phyloP scores from a whole-genome alignment of 768 basidiomycete species.

The Hygrocybe coccinea region DNA sequence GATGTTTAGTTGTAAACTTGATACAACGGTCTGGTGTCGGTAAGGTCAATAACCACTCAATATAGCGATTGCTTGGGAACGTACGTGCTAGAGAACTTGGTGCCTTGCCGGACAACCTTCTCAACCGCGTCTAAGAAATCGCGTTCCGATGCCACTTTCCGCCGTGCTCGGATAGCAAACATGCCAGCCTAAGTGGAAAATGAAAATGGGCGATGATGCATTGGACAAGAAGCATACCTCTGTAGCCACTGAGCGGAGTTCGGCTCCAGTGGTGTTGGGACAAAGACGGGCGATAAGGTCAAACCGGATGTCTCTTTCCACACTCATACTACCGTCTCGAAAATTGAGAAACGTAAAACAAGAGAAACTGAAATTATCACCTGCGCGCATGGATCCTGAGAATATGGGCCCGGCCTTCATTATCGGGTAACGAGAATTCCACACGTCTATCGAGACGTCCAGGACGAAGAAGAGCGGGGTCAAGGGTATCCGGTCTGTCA shows the following conservation, averaged over 20 bases:
- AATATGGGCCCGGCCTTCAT: constrained; percentile 94
- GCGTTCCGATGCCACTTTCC: constrained; percentile 95
- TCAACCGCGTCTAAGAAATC: constrained; percentile 98
- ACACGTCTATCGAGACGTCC: constrained; percentile 96
- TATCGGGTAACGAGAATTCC: constrained; percentile 92
- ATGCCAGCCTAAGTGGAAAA: constrained; percentile 79
- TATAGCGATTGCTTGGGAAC: constrained; percentile 30
- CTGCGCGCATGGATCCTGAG: constrained; percentile 94
- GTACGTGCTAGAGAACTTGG: constrained; percentile 96
- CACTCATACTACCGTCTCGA: constrained; percentile 74
- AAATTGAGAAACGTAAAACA: constrained; percentile 2
- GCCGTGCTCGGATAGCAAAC: constrained; percentile 95
- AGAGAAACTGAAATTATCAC: constrained; percentile 35
- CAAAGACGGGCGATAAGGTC: constrained; percentile 95
- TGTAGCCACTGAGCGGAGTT: constrained; percentile 92
- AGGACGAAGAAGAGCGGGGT: constrained; percentile 92
- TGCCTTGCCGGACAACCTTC: constrained; percentile 96
- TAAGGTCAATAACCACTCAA: constrained; percentile 12
- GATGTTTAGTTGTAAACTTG: constrained; percentile 83
- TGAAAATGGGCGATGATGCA: constrained; percentile 1
- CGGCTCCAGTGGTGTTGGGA: constrained; percentile 98
- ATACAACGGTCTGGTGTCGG: constrained; percentile 65
- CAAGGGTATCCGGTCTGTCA: constrained; percentile 89
- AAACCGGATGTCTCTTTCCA: constrained; percentile 94
- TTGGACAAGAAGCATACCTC: constrained; percentile 52